Conservation (phyloP, 371 early-diverging fungal species). For the Saksenaea oblongispora region DNA sequence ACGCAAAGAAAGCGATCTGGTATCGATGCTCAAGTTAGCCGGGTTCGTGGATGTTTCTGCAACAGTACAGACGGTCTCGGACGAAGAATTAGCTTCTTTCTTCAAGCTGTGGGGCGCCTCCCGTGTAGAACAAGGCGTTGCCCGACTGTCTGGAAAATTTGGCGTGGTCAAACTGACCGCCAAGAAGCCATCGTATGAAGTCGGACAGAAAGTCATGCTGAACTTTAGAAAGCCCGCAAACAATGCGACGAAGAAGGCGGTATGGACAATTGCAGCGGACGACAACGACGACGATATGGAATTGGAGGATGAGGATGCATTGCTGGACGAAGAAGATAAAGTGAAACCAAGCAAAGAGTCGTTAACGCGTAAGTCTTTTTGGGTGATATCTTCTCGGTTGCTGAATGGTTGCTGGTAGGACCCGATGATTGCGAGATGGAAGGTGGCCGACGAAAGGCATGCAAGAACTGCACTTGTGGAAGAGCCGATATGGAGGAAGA, state of each 20-base stretch:
- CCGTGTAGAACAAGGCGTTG: slow-evolving; percentile 45
- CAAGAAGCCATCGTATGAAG: slow-evolving; percentile 84
- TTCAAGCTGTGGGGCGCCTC: slow-evolving; percentile 46
- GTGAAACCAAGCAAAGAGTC: slow-evolving; percentile 71
- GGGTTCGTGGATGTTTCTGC: slow-evolving; percentile 45
- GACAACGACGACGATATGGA: slow-evolving; percentile 68
- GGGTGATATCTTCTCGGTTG: not conserved
- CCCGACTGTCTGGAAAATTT: slow-evolving; percentile 49
- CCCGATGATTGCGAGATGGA: slow-evolving; percentile 70
- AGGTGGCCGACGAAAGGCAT: slow-evolving; percentile 86
- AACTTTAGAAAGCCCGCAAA: slow-evolving; percentile 59
- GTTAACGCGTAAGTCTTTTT: slow-evolving; percentile 57
- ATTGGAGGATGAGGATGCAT: slow-evolving; percentile 84
- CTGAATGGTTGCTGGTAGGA: slow-evolving; percentile 17
- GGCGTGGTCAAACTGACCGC: slow-evolving; percentile 55
- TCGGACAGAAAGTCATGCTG: slow-evolving; percentile 64
- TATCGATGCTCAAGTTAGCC: slow-evolving; percentile 46
- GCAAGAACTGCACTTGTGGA: slow-evolving; percentile 97
- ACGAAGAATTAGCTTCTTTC: slow-evolving; percentile 45
- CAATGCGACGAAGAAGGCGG: slow-evolving; percentile 33
- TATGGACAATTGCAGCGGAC: slow-evolving; percentile 26
- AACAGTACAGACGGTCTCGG: slow-evolving; percentile 26
- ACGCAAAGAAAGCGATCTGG: slow-evolving; percentile 40
- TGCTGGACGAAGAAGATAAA: slow-evolving; percentile 88
- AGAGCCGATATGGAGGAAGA: slow-evolving; percentile 74